Evolutionary conservation across 2,329 filamentous ascomycete genomes (phyloP).

Genomic region (Acephala macrosclerotiorum): DNA sequence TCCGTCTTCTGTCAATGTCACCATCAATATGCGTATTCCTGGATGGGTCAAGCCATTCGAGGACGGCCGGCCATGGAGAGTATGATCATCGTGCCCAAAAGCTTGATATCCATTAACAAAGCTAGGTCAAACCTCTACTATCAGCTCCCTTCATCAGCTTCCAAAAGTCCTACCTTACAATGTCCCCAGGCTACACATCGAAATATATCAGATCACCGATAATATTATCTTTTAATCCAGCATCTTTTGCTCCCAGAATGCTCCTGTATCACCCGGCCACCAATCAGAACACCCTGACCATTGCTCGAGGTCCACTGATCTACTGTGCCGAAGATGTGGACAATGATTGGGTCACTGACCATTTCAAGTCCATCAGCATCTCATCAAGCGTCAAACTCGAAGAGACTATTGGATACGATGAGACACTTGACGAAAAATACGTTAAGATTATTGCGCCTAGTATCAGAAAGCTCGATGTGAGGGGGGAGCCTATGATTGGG

Average conservation of each 20-base stretch:
- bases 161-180: not conserved
- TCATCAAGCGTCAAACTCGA: constrained; percentile 26
- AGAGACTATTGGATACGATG: constrained; percentile 25
- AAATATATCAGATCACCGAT: constrained; percentile 48
- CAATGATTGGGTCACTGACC: constrained; percentile 60
- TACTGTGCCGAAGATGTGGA: constrained; percentile 68
- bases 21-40: constrained; percentile 60
- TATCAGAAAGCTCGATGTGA: constrained; percentile 29
- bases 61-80: not conserved
- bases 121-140: not conserved
- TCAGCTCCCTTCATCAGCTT: not conserved
- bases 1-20: constrained; percentile 43
- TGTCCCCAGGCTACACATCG: not conserved
- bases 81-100: not conserved
- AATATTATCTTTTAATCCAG: constrained; percentile 54
- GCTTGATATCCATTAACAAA: not conserved
- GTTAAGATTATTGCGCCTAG: constrained; percentile 19
- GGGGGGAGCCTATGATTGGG: not conserved
- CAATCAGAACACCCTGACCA: constrained; percentile 58
- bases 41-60: constrained; percentile 50
- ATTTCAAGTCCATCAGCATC: constrained; percentile 52
- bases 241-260: constrained; percentile 35
- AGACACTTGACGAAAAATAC: constrained; percentile 13
- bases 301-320: constrained; percentile 64
- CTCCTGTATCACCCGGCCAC: constrained; percentile 56